Conservation (phyloP, 2,329 filamentous ascomycete species). For the Myriosclerotinia curreyana region DNA sequence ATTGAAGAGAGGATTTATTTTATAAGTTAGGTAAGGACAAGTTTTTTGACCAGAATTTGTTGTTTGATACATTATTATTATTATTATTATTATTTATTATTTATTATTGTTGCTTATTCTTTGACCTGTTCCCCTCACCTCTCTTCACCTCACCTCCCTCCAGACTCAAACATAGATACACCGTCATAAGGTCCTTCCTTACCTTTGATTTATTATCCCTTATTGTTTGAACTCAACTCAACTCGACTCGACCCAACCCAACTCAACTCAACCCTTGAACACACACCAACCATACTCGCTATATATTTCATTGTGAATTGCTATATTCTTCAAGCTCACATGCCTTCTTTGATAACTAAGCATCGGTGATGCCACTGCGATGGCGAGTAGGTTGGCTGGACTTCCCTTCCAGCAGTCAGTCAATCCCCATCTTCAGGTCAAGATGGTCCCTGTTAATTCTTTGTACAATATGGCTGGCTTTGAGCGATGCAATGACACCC, state of each 20-base stretch:
- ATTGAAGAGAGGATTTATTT: too few relatives aligned
- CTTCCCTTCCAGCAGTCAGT: conserved; percentile 26
- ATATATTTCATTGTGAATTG: conserved; percentile 3
- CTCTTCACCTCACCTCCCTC: not conserved
- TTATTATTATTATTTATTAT: too few relatives aligned
- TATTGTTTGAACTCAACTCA: too few relatives aligned
- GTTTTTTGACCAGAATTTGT: too few relatives aligned
- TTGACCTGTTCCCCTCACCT: not conserved
- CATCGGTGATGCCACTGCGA: conserved; percentile 41
- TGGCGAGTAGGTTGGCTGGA: conserved; percentile 29
- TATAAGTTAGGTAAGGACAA: too few relatives aligned
- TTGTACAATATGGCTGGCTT: conserved; percentile 32
- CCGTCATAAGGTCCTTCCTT: too few relatives aligned
- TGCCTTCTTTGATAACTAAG: conserved; percentile 36
- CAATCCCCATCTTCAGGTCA: conserved; percentile 25
- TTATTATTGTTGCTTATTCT: not conserved
- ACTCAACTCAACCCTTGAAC: too few relatives aligned
- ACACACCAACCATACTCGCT: not conserved
- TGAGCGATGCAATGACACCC: conserved; percentile 49
- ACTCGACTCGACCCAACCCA: too few relatives aligned
- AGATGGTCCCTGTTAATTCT: conserved; percentile 33
- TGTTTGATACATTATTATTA: too few relatives aligned
- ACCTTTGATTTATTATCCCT: too few relatives aligned
- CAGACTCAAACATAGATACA: too few relatives aligned
- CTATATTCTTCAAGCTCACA: conserved; percentile 33